These are phyloP conservation scores for Margaritispora aquatica DNA, from an alignment of 495 filamentous ascomycete species.

Conservation along the genomic window DNA sequence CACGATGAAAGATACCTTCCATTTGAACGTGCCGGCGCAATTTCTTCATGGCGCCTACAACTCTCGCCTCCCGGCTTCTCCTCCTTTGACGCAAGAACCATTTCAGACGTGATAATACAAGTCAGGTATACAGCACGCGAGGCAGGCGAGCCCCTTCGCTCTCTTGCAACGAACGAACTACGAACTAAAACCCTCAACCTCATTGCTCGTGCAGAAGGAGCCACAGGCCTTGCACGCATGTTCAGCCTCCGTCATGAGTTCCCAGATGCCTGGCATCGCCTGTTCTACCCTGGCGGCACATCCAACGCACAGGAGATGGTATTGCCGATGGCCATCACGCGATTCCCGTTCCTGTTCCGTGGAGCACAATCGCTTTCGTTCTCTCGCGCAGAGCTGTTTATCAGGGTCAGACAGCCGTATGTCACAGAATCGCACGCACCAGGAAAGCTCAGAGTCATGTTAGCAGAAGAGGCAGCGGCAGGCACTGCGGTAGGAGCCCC, in stretches of 20 bases:
- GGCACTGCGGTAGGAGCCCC: too few relatives aligned
- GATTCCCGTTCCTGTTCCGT: neutral
- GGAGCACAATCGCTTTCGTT: too few relatives aligned
- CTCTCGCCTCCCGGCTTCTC: slow-evolving; percentile 2
- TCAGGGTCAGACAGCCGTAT: too few relatives aligned
- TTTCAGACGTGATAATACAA: slow-evolving; percentile 21
- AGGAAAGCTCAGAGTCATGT: too few relatives aligned
- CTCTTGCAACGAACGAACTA: neutral
- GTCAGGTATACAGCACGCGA: slow-evolving; percentile 19
- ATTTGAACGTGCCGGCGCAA: slow-evolving; percentile 27
- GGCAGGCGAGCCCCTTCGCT: slow-evolving; percentile 7
- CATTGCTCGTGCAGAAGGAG: neutral
- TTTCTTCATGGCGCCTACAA: slow-evolving; percentile 19
- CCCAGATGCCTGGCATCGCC: neutral
- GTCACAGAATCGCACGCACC: too few relatives aligned
- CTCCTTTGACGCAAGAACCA: slow-evolving; percentile 17
- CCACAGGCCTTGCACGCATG: neutral
- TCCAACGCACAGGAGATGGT: neutral
- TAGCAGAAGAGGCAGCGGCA: too few relatives aligned
- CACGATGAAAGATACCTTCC: slow-evolving; percentile 22
- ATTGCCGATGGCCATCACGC: neutral
- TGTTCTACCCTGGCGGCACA: neutral
- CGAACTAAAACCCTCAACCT: neutral
- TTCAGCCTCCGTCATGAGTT: neutral
- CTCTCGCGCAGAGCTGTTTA: too few relatives aligned